These are phyloP conservation scores for Odontarrhena argentea DNA, from an alignment of 345 rosid genomes.

Conservation along the genomic window DNA sequence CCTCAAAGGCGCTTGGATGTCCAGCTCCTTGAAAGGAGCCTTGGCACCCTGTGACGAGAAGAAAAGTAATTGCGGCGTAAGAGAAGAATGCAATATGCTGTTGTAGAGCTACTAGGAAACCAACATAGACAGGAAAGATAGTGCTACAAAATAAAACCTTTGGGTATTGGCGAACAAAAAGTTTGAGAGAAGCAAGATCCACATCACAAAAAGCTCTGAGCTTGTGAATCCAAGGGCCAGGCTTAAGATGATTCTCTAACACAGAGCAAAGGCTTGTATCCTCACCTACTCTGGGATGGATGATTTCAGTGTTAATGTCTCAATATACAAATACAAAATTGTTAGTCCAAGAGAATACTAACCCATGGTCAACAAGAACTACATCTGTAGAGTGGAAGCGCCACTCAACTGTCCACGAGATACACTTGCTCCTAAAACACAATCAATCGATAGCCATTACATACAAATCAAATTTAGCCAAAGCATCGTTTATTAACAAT, in stretches of 20 bases:
- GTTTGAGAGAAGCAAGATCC: conserved; percentile 60
- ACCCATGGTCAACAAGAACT: conserved; percentile 69
- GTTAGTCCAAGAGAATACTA: conserved; percentile 33
- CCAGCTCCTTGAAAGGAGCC: conserved; percentile 66
- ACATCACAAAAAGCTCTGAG: conserved; percentile 64
- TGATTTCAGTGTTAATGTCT: neutral
- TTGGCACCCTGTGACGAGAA: conserved; percentile 57
- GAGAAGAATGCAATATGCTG: neutral
- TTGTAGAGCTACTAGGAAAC: neutral
- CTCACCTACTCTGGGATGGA: conserved; percentile 63
- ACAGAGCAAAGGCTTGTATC: conserved; percentile 57
- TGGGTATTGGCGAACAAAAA: conserved; percentile 62
- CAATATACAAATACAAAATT: neutral
- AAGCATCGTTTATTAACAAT: neutral
- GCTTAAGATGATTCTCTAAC: conserved; percentile 70
- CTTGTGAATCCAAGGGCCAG: conserved; percentile 74
- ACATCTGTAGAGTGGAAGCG: conserved; percentile 73
- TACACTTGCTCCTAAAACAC: conserved; percentile 58
- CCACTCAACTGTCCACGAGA: conserved; percentile 94
- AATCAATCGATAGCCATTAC: conserved; percentile 2
- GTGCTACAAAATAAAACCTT: conserved; percentile 45
- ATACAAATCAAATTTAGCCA: neutral
- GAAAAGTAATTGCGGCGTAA: neutral
- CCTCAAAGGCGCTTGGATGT: conserved; percentile 61
- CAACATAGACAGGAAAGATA: conserved; percentile 5